phyloP scores from a whole-genome alignment of 2,329 filamentous ascomycete genomes.

The Trematosphaeria pertusa region DNA sequence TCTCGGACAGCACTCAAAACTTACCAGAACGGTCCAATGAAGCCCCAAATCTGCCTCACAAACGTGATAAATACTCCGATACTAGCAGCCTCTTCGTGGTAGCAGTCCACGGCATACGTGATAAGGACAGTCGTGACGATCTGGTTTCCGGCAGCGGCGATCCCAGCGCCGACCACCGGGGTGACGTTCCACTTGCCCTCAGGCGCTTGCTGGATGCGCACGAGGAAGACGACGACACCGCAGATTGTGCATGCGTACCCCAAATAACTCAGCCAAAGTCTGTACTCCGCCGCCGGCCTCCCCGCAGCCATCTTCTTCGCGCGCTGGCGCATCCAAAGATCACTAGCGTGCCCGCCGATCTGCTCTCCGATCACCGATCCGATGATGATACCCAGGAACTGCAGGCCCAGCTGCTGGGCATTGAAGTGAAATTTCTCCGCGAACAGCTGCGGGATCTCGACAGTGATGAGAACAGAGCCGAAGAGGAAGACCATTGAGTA shows the following conservation, averaged over 20 bases:
- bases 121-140: constrained; percentile 67
- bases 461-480: constrained; percentile 59
- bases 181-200: constrained; percentile 62
- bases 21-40: constrained; percentile 52
- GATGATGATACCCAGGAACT: constrained; percentile 64
- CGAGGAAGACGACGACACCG: constrained; percentile 62
- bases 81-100: constrained; percentile 59
- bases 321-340: constrained; percentile 59
- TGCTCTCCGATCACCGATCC: constrained; percentile 66
- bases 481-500: constrained; percentile 67
- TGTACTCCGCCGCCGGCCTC: constrained; percentile 61
- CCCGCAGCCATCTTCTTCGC: constrained; percentile 41
- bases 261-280: constrained; percentile 64
- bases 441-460: constrained; percentile 67
- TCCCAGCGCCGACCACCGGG: constrained; percentile 61
- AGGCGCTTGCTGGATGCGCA: constrained; percentile 56
- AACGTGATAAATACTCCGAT: constrained; percentile 67
- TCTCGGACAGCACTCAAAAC: neutral
- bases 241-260: constrained; percentile 60
- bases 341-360: constrained; percentile 61
- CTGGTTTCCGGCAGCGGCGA: constrained; percentile 63
- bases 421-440: constrained; percentile 63
- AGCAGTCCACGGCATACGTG: constrained; percentile 67
- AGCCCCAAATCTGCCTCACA: constrained; percentile 57
- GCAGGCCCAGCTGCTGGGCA: constrained; percentile 64